A percentile compares a stretch with the other conserved stretches of the same genome.
Evolutionary conservation across 371 early-diverging fungal species (phyloP).

Genomic region (Actinomucor elegans): DNA sequence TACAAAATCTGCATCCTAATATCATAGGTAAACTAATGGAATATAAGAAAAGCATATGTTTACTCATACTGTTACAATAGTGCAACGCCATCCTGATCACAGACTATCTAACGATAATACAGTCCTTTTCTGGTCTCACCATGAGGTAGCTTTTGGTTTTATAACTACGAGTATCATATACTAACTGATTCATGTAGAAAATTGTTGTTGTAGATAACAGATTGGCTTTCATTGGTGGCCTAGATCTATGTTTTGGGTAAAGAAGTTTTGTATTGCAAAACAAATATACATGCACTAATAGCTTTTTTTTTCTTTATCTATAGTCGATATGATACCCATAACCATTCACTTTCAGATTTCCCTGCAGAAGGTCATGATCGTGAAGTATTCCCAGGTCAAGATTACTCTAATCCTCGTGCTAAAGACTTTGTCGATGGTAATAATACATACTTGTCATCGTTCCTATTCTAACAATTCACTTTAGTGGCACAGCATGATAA

Average conservation of each 20-base stretch:
- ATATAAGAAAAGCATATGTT: too few species aligned
- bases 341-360: constrained; percentile 79
- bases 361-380: constrained; percentile 47
- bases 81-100: constrained; percentile 88
- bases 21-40: constrained; percentile 77
- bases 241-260: constrained; percentile 88
- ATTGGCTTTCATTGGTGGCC: constrained; percentile 88
- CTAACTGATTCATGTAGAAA: constrained; percentile 60
- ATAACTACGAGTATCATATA: too few species aligned
- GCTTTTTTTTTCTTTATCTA: not conserved
- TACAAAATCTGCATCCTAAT: constrained; percentile 78
- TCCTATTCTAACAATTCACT: too few species aligned
- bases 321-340: constrained; percentile 83
- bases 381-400: constrained; percentile 79
- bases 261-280: not conserved
- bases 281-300: not conserved
- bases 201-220: constrained; percentile 82
- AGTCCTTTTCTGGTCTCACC: constrained; percentile 80
- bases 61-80: constrained; percentile 30
- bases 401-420: constrained; percentile 91
- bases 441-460: not conserved
- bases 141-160: constrained; percentile 42
- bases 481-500: constrained; percentile 54
- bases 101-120: constrained; percentile 60
- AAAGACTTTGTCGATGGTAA: constrained; percentile 85